Evolutionary conservation across 176 grass and related monocot genomes (phyloP), one percentile per base, ranked within the genome.

Genomic region (Neostapfia colusana): DNA sequence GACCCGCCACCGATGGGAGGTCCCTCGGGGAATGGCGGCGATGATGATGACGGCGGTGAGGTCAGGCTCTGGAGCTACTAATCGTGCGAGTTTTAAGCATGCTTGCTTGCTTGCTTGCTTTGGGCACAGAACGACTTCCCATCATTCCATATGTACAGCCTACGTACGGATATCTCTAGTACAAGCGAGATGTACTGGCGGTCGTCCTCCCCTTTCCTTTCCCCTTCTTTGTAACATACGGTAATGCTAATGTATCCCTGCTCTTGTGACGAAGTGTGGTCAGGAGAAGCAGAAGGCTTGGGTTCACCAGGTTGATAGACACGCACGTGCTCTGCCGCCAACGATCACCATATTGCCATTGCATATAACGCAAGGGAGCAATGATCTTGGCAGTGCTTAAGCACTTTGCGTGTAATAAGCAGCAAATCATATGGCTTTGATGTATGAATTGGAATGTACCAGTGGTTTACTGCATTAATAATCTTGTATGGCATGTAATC

Each of bases 31-130:
- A 61, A 6, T 38, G 77, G 37, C 26, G 69, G 75, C 0, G 87
- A 79, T 23, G 77, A 79, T 13, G 75, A 81, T 16, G 74, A 20
- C 24, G 85, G 75, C 21, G 90, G 50, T 6, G 85, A 87, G 71
- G 56, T 93, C 38, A 71, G 14, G 23, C 77, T 97, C 10, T 97
- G 93, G 93, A 97, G 77, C 74, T 85, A 93, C 67, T 90, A 44
- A 53, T 21, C 21, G 7, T 8, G n/a, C 10, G 63, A 20, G 9
- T 39, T 37, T 79, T 18, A 73, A 46, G 50, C 17, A 43, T 44
- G 38, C 11, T n/a, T 18, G 27, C 28, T 46, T 64, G n/a, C n/a
- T n/a, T 53, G 18, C 18, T 26, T n/a, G 27, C 28, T 46, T 64
- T 58, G 79, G 73, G 28, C 60, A 20, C 45, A 78, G 16, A 74